These are phyloP conservation scores for Aspergillus luchuensis DNA, from an alignment of 2,329 filamentous ascomycete genomes.

Conservation along the genomic window DNA sequence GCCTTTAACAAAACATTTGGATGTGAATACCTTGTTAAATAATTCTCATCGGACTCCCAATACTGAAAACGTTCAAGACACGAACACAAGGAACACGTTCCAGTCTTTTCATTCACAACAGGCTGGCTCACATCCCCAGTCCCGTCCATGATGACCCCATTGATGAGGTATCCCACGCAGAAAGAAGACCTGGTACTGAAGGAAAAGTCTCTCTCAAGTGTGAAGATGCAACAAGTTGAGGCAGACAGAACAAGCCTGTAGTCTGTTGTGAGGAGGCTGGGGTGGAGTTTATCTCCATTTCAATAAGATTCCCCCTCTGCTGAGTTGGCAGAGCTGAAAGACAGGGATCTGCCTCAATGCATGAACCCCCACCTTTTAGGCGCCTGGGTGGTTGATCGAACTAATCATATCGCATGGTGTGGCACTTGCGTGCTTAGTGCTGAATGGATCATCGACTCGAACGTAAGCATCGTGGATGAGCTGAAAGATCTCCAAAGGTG, in stretches of 20 bases:
- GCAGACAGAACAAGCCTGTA: background rate
- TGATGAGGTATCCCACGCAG: background rate
- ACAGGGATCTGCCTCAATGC: background rate
- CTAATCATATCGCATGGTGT: no score
- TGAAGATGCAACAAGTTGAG: no score
- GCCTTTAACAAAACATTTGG: no score
- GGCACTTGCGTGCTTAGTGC: no score
- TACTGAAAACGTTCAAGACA: background rate
- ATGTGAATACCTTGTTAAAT: no score
- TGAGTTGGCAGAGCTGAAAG: background rate
- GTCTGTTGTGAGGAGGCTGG: background rate
- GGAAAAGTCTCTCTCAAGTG: no score
- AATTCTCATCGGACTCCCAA: no score
- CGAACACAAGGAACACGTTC: background rate
- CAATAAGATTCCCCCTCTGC: background rate
- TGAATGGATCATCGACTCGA: no score
- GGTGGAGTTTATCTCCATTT: background rate
- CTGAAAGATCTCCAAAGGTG: no score
- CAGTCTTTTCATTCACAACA: background rate
- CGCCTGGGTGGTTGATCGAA: background rate
- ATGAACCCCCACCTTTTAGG: background rate
- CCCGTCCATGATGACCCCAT: background rate
- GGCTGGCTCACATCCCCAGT: background rate
- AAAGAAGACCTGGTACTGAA: no score
- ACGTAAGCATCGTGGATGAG: no score